These are phyloP conservation scores for Tagetes erecta DNA, from an alignment of 129 eudicot species.

Conservation along the genomic window DNA sequence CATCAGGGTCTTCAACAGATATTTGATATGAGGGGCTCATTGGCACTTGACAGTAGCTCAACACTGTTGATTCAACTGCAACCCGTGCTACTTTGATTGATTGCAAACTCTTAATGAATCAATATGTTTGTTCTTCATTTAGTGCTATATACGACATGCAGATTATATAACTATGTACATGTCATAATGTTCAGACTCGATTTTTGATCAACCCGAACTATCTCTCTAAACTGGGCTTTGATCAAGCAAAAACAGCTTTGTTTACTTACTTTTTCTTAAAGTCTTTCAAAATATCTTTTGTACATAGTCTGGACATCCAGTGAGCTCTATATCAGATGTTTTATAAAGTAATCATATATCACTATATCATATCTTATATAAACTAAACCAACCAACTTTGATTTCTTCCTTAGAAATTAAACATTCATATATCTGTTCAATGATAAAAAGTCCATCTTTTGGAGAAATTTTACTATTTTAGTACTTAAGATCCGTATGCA, in stretches of 20 bases:
- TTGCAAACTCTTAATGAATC: neutral
- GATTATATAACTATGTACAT: neutral
- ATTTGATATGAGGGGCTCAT: neutral
- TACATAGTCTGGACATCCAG: neutral
- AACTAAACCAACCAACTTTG: neutral
- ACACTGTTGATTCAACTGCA: neutral
- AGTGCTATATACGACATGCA: neutral
- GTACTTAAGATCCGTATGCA: too few species aligned
- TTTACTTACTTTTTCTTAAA: neutral
- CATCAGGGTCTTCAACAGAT: neutral
- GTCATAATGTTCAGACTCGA: neutral
- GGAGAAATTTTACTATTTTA: neutral
- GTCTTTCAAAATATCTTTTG: neutral
- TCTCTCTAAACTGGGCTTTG: neutral
- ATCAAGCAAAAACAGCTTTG: constrained; percentile 18
- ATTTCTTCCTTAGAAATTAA: neutral
- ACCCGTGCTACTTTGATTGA: neutral
- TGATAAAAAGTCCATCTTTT: neutral
- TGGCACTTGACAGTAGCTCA: neutral
- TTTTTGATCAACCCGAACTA: neutral
- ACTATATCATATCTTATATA: neutral
- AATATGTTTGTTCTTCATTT: constrained; percentile 15
- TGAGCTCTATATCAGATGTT: neutral
- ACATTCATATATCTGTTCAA: constrained; percentile 1
- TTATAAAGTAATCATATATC: too few species aligned